Percentiles rank a stretch among this genome's conserved stretches.
phyloP scores from a whole-genome alignment of 2,329 filamentous ascomycete genomes.

The Fusarium sterilihyphosum region DNA sequence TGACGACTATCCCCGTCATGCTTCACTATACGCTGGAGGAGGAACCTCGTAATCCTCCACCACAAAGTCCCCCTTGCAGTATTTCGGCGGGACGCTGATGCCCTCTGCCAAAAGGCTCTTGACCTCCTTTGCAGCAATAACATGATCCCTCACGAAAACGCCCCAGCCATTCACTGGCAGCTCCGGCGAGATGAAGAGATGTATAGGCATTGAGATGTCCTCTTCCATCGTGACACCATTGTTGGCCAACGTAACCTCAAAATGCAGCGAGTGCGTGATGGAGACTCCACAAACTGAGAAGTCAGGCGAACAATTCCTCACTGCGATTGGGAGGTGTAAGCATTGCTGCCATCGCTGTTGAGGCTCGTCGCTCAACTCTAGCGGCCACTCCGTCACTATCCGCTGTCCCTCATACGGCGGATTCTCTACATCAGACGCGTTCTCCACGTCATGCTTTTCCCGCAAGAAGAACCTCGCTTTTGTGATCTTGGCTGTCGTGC shows the following conservation, averaged over 20 bases:
- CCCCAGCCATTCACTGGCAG: neutral
- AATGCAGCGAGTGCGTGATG: neutral
- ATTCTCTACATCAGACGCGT: accelerated
- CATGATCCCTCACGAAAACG: neutral
- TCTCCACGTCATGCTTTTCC: neutral
- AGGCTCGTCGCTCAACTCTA: neutral
- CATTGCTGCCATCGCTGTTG: neutral
- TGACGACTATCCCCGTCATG: accelerated
- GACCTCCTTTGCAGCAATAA: neutral
- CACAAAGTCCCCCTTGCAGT: neutral
- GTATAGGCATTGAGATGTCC: neutral
- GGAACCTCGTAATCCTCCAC: neutral
- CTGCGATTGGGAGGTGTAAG: neutral
- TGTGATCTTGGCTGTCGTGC: accelerated
- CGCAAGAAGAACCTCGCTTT: neutral
- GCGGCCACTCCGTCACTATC: conserved; percentile 2
- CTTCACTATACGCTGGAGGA: conserved; percentile 1
- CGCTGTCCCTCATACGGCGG: neutral
- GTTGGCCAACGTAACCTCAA: neutral
- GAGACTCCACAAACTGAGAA: neutral
- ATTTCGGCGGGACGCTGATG: neutral
- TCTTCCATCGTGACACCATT: neutral
- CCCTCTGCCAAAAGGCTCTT: neutral
- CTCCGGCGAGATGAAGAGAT: conserved; percentile 8
- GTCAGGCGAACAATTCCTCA: neutral